Percentiles rank a stretch among this genome's conserved stretches.
phyloP scores from a whole-genome alignment of 2,329 filamentous ascomycete species.

The Calonectria ilicicola region DNA sequence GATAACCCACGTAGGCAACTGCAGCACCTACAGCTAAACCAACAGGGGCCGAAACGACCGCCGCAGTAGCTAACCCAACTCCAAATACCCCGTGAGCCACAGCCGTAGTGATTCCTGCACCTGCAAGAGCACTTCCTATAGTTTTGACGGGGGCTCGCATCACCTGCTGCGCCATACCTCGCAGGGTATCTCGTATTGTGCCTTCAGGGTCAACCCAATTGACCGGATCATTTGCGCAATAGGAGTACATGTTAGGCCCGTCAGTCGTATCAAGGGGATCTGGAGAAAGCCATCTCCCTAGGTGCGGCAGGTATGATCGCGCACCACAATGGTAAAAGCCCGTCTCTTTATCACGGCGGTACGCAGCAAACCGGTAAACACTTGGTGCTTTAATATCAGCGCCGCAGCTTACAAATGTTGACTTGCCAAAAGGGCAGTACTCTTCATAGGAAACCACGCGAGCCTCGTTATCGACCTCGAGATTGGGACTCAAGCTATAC shows the following conservation, averaged over 20 bases:
- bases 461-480: constrained; percentile 2
- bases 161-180: neutral
- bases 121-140: neutral
- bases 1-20: neutral
- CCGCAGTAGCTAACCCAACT: neutral
- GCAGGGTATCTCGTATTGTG: neutral
- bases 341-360: neutral
- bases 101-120: neutral
- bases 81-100: neutral
- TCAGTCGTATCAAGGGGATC: neutral
- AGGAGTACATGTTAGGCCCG: neutral
- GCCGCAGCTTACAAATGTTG: neutral
- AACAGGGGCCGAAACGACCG: neutral
- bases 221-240: neutral
- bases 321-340: neutral
- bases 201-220: neutral
- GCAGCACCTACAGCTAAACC: neutral
- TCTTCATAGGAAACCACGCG: constrained; percentile 20
- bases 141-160: neutral
- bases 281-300: neutral
- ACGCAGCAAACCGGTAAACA: neutral
- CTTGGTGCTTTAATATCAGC: neutral
- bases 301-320: neutral
- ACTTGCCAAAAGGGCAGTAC: constrained; percentile 4
- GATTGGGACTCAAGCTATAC: neutral